These are phyloP conservation scores for Hyaloscypha hepaticicola DNA, from an alignment of 495 filamentous ascomycete species.

Conservation along the genomic window DNA sequence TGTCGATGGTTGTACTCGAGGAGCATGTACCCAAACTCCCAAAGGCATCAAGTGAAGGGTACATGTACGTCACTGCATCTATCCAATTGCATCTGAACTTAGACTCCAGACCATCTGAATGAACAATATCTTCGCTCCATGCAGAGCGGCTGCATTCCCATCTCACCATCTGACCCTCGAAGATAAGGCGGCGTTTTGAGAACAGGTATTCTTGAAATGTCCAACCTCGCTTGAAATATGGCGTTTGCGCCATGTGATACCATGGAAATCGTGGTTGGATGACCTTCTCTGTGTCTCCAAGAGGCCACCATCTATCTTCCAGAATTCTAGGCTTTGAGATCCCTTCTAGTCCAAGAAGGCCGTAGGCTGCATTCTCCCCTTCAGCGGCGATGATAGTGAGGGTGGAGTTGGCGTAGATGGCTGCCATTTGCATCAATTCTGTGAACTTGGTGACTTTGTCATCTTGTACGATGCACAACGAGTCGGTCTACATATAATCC, in stretches of 20 bases:
- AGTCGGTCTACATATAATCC: slow-evolving; percentile 34
- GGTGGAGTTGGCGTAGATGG: slow-evolving; percentile 30
- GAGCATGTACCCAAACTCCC: not conserved
- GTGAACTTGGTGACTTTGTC: slow-evolving; percentile 16
- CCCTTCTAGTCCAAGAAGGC: slow-evolving; percentile 4
- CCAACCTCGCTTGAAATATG: slow-evolving; percentile 31
- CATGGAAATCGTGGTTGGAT: not conserved
- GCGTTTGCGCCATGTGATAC: not conserved
- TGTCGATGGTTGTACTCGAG: slow-evolving; percentile 26
- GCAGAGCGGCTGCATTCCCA: slow-evolving; percentile 31
- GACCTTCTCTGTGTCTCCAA: not conserved
- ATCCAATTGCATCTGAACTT: slow-evolving; percentile 8
- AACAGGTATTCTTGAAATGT: slow-evolving; percentile 35
- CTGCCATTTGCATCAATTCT: slow-evolving; percentile 27
- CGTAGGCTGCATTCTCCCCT: slow-evolving; percentile 21
- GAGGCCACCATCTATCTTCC: not conserved
- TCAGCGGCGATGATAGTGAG: slow-evolving; percentile 30
- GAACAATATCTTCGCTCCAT: slow-evolving; percentile 27
- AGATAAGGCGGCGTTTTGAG: slow-evolving; percentile 30
- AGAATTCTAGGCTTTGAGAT: not conserved
- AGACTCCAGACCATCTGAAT: slow-evolving; percentile 4
- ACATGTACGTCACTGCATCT: slow-evolving; percentile 7
- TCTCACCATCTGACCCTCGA: slow-evolving; percentile 24
- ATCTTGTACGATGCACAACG: slow-evolving; percentile 34
- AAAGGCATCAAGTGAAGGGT: not conserved